These are phyloP conservation scores for Eucalyptus curtisii DNA, from an alignment of 345 rosid species.

Conservation along the genomic window DNA sequence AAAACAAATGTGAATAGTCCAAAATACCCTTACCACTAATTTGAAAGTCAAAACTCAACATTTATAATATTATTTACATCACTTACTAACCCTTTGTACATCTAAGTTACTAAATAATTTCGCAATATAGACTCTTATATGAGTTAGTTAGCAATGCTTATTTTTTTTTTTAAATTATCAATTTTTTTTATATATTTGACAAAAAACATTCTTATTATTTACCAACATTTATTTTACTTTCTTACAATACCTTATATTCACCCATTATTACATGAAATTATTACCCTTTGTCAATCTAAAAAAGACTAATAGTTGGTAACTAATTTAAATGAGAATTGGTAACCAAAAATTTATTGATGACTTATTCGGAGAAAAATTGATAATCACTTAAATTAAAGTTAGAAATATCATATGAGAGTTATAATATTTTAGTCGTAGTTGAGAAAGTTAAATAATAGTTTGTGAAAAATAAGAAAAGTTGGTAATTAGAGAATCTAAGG, in stretches of 20 bases:
- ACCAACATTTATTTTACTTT: neutral
- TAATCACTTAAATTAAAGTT: neutral
- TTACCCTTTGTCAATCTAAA: neutral
- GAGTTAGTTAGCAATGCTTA: neutral
- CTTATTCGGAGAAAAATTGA: neutral
- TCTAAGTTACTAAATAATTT: neutral
- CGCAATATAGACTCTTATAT: neutral
- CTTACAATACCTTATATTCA: neutral
- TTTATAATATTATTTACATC: neutral
- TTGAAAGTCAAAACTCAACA: no score
- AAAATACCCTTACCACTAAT: no score
- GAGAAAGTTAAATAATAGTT: neutral
- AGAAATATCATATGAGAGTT: neutral
- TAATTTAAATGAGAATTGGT: neutral
- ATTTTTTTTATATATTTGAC: neutral
- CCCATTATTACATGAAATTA: neutral
- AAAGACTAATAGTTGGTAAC: neutral
- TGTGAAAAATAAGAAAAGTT: neutral
- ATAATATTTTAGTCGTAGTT: no score
- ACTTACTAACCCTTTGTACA: neutral
- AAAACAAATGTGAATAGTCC: no score
- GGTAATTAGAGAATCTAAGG: neutral
- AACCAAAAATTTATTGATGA: no score
- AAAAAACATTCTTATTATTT: neutral
- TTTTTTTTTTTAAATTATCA: neutral